A percentile compares a stretch with the other conserved stretches of the same genome.
Conservation (phyloP, 2,329 filamentous ascomycete genomes). For the Sordariomycetes sp. region DNA sequence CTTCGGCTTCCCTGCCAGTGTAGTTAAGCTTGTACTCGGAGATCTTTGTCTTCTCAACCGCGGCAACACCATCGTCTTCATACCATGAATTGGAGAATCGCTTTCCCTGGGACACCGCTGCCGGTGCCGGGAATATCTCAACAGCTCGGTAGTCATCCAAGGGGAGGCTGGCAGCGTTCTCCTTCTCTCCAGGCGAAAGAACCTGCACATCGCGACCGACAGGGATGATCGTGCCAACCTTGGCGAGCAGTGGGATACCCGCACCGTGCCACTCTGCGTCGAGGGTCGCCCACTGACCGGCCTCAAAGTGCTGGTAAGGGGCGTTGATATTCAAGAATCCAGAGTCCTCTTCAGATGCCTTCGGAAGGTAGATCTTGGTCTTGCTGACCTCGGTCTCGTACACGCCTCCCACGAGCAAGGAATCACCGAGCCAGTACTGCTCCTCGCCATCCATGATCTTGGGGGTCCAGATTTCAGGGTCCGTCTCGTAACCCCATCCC, state of each 20-base stretch:
- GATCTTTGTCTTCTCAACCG: slow-evolving; percentile 18
- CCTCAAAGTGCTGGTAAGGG: slow-evolving; percentile 46
- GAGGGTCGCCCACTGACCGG: slow-evolving; percentile 28
- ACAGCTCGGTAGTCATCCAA: slow-evolving; percentile 31
- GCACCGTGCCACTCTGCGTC: slow-evolving; percentile 32
- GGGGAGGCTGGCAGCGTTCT: slow-evolving; percentile 26
- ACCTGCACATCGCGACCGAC: slow-evolving; percentile 26
- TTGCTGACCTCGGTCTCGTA: slow-evolving; percentile 48
- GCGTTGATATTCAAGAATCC: slow-evolving; percentile 56
- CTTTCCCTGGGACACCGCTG: slow-evolving; percentile 8
- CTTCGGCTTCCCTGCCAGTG: slow-evolving; percentile 6
- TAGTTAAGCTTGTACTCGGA: slow-evolving; percentile 22
- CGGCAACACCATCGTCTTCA: slow-evolving; percentile 27
- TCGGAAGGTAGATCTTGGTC: slow-evolving; percentile 54
- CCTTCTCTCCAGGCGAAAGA: slow-evolving; percentile 21
- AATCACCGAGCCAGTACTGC: slow-evolving; percentile 66
- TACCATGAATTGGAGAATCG: slow-evolving; percentile 22
- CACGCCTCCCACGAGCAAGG: slow-evolving; percentile 56
- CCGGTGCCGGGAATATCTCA: slow-evolving; percentile 30
- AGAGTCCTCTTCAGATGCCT: slow-evolving; percentile 39
- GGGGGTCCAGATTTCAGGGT: slow-evolving; percentile 56
- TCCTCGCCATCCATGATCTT: slow-evolving; percentile 53
- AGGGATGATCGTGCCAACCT: slow-evolving; percentile 28
- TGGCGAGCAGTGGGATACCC: slow-evolving; percentile 27
- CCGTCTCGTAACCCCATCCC: slow-evolving; percentile 62